Evolutionary conservation across 495 filamentous ascomycete species (phyloP).

Genomic region (Aspergillus saccharolyticus): DNA sequence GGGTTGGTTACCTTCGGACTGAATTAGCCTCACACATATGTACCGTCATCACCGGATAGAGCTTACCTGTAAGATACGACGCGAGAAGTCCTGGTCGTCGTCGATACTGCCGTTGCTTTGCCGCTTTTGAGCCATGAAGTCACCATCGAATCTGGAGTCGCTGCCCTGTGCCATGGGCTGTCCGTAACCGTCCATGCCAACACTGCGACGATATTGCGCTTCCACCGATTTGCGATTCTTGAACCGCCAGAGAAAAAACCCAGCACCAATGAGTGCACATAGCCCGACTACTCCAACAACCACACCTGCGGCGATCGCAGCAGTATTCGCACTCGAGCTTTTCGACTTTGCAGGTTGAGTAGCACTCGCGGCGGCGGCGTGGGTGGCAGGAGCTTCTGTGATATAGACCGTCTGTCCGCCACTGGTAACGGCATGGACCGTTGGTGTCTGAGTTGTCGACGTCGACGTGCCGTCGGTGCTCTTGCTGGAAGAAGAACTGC

Average conservation of each 20-base stretch:
- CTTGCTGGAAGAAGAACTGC: constrained; percentile 17
- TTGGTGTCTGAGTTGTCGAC: constrained; percentile 19
- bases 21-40: background rate
- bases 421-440: constrained; percentile 21
- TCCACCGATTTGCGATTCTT: constrained; percentile 68
- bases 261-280: constrained; percentile 57
- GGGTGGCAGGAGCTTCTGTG: constrained; percentile 28
- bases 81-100: constrained; percentile 95
- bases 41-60: background rate
- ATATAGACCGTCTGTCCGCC: constrained; percentile 35
- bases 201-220: constrained; percentile 73
- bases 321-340: constrained; percentile 51
- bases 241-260: constrained; percentile 71
- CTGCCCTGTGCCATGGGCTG: constrained; percentile 56
- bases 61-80: constrained; percentile 85
- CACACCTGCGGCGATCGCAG: constrained; percentile 80
- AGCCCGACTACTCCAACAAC: constrained; percentile 78
- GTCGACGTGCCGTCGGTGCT: constrained; percentile 13
- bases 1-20: constrained; percentile 45
- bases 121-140: constrained; percentile 74
- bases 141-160: constrained; percentile 84
- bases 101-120: constrained; percentile 97
- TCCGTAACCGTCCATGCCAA: constrained; percentile 62
- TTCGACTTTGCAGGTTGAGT: constrained; percentile 11
- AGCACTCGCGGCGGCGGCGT: constrained; percentile 6